Base-by-base conservation (phyloP, 2,329 filamentous ascomycete species). In the Aureobasidium leucospermi region DNA sequence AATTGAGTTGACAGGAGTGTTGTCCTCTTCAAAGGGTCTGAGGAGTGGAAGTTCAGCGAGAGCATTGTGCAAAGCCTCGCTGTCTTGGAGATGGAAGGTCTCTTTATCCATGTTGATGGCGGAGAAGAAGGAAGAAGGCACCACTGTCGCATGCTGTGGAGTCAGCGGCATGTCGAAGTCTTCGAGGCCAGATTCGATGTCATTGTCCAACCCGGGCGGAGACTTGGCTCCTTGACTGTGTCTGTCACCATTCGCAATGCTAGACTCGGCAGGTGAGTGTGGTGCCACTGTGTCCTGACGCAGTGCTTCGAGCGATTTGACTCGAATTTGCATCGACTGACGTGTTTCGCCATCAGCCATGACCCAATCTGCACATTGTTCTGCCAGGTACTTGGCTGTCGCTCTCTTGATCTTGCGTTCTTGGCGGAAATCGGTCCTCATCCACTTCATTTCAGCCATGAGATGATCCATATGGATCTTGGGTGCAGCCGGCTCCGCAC, bases 341-440 rank as follows among this genome's bases (percentile, higher is more conserved):
- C 85, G 83, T 60, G 87, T 83, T 64, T 88, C 85, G 4, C 79
- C 73, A 38, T 78, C 79, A 39, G 87, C 82, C 23, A 81, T 79
- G 39, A 90, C 81, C 83, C 90, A 99, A 65, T 93, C 86, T 0
- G 87, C 89, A 72, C 93, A 97, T 67, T 87, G 89, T 67, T 86
- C 79, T 1, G 91, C 94, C 61, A 96, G 79, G 60, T 86, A 90
- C 61, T 86, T 87, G 5, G 92, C 92, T 38, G 87, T 82, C 2
- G 88, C 83, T 69, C 85, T 85, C 75, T 96, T 97, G 91, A 92
- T 96, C 71, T 96, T 96, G 42, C 90, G 80, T 72, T 97, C 94
- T 73, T 96, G 90, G 55, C 88, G 83, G 68, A 96, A 97, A 73
- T 99, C 94, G 1, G 91, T 96, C 53, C 92, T 85, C 90, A 99